Percentiles rank a stretch among this genome's conserved stretches.
These are phyloP conservation scores for Xylariaceae sp. DNA, from an alignment of 2,329 filamentous ascomycete genomes.

Conservation along the genomic window DNA sequence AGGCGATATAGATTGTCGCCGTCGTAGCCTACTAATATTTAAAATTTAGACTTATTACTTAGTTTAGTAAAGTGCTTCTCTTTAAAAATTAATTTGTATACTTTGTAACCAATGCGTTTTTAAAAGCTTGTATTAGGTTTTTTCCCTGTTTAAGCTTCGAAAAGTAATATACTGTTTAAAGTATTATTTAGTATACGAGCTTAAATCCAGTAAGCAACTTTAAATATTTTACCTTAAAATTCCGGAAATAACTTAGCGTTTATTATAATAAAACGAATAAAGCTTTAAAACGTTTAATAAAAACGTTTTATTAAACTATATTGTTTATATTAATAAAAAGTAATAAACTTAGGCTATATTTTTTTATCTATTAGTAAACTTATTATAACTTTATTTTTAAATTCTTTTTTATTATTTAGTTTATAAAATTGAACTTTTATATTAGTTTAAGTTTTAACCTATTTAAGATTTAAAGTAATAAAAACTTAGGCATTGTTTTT, in stretches of 20 bases:
- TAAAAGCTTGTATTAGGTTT: not conserved
- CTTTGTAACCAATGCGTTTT: not conserved
- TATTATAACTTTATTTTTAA: not conserved
- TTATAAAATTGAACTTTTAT: not conserved
- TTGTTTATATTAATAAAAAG: not conserved
- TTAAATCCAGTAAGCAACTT: not conserved
- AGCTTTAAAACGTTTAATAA: not conserved
- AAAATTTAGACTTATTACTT: not conserved
- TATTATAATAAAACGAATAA: not conserved
- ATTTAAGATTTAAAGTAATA: not conserved
- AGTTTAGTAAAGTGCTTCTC: not conserved
- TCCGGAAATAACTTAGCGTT: not conserved
- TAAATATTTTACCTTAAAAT: not conserved
- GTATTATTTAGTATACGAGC: not conserved
- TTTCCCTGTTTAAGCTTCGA: not conserved
- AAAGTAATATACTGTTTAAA: not conserved
- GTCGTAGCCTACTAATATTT: not conserved
- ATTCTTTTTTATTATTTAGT: not conserved
- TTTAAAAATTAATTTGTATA: conserved; percentile 1
- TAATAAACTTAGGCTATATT: not conserved
- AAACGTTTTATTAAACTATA: not conserved
- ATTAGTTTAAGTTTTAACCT: conserved; percentile 1
- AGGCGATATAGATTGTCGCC: not conserved
- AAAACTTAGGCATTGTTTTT: not conserved
- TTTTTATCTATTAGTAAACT: not conserved